Evolutionary conservation across 768 basidiomycete genomes (phyloP), one percentile per base, ranked within the genome.

Genomic region (Lactifluus rugatus): DNA sequence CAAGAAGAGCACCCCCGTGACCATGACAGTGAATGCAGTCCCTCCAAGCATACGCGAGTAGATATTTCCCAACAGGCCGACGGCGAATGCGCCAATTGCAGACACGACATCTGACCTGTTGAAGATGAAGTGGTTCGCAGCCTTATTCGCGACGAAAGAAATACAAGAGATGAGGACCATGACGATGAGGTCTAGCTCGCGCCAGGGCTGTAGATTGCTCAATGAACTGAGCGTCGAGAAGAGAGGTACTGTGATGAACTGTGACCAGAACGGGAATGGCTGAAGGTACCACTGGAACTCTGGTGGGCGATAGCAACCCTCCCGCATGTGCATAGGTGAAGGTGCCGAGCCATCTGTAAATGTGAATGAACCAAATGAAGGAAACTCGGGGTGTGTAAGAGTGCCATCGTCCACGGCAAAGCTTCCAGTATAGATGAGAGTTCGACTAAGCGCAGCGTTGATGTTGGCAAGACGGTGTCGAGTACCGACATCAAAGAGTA

Each of bases 1-100:
- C 59, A 93, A 74, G 71, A 93, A 90, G 62, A 91, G 70, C 5
- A 93, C 89, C 39, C 89, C 90, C 25, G 90, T 87, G 41, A 92
- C 88, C 91, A 93, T 93, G 2, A 84, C 84, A 10, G 89, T 90
- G 71, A 93, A 93, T 19, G 90, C 90, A 3, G 89, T 92, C 8
- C 89, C 90, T 8, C 85, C 80, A 79, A 88, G 84, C 67, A 81
- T 81, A 47, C 89, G 78, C 41, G 89, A 91, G 69, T 91, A 91
- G 1, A 86, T 70, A 65, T 91, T 91, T 3, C 89, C 89, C 19
- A 90, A 72, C 28, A 90, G 62, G 21, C 89, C 88, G 19, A 89
- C 83, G 1, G 84, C 86, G 63, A 90, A 90, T 17, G 89, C 88
- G 0, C 89, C 90, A 65, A 92, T 88, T 10, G 87, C 86, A 54